These are phyloP conservation scores for Pseudophaeomoniella oleicola DNA, from an alignment of 2,329 filamentous ascomycete genomes.

Conservation along the genomic window DNA sequence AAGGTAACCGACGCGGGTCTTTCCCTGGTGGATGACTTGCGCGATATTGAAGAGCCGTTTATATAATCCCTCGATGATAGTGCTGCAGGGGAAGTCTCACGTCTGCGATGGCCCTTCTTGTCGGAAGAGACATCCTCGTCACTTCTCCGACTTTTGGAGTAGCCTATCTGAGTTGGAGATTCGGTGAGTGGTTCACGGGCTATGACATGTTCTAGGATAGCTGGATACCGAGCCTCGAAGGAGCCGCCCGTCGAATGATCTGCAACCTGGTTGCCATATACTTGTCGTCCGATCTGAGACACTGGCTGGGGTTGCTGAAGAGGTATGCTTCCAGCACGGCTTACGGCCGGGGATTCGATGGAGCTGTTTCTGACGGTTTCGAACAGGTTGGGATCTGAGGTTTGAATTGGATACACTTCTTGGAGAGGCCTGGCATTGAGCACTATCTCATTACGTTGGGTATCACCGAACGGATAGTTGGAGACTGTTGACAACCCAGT, in stretches of 20 bases:
- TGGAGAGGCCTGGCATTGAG: constrained; percentile 40
- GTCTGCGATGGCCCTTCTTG: constrained; percentile 19
- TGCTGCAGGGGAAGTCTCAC: constrained; percentile 32
- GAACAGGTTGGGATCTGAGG: constrained; percentile 48
- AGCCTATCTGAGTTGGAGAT: constrained; percentile 2
- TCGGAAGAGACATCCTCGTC: constrained; percentile 1
- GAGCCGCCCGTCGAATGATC: not conserved
- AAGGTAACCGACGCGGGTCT: constrained; percentile 38
- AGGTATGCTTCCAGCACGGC: constrained; percentile 46
- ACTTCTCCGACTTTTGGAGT: not conserved
- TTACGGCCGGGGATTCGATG: constrained; percentile 26
- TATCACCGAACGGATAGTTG: constrained; percentile 1
- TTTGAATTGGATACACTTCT: constrained; percentile 51
- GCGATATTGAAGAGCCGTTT: constrained; percentile 14
- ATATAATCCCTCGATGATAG: constrained; percentile 15
- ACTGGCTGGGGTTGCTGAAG: constrained; percentile 80
- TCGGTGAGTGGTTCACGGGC: constrained; percentile 1
- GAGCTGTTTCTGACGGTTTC: constrained; percentile 40
- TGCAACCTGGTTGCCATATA: constrained; percentile 42
- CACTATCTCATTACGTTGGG: constrained; percentile 21
- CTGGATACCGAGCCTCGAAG: not conserved
- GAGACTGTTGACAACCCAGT: not conserved
- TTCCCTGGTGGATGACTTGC: constrained; percentile 20
- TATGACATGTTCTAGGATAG: not conserved
- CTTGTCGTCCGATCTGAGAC: constrained; percentile 52